phyloP scores from a whole-genome alignment of 2,329 filamentous ascomycete genomes.

The Microdochium nivale region DNA sequence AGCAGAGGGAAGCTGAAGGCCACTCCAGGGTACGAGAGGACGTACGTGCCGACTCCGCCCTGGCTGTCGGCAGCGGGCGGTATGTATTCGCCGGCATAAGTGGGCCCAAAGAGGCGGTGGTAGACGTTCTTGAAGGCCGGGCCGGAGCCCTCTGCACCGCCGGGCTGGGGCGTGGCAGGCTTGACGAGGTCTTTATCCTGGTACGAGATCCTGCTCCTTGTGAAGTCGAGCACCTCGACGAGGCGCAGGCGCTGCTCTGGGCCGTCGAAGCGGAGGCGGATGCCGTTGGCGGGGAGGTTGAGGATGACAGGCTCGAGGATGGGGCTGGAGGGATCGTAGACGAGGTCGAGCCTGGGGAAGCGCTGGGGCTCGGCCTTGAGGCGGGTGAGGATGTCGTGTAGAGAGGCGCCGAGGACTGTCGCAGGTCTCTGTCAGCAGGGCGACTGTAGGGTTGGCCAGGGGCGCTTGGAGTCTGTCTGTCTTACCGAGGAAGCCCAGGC shows the following conservation, averaged over 20 bases:
- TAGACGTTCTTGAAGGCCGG: slow-evolving; percentile 87
- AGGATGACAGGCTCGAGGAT: slow-evolving; percentile 68
- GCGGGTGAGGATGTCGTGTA: slow-evolving; percentile 81
- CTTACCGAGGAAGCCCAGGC: slow-evolving; percentile 21
- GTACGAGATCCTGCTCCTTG: slow-evolving; percentile 74
- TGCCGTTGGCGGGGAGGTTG: slow-evolving; percentile 71
- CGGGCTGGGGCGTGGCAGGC: slow-evolving; percentile 30
- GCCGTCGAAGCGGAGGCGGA: slow-evolving; percentile 88
- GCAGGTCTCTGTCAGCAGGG: slow-evolving; percentile 5
- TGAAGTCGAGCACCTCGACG: slow-evolving; percentile 86
- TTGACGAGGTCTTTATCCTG: slow-evolving; percentile 60
- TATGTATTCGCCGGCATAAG: slow-evolving; percentile 89
- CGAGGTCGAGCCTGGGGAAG: slow-evolving; percentile 76
- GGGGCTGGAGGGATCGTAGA: slow-evolving; percentile 69
- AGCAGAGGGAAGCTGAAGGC: slow-evolving; percentile 84
- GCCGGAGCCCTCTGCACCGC: slow-evolving; percentile 32
- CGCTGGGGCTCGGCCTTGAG: slow-evolving; percentile 79
- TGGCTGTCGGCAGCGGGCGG: slow-evolving; percentile 45
- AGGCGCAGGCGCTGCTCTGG: slow-evolving; percentile 84
- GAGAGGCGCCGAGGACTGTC: slow-evolving; percentile 76
- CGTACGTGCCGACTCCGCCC: slow-evolving; percentile 63
- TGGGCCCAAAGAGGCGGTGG: slow-evolving; percentile 84
- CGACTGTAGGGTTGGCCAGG: neutral
- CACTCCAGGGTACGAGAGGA: slow-evolving; percentile 89
- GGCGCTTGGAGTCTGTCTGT: too few relatives aligned